Conservation (phyloP, 140 eudicot genomes). For the Bidens hawaiensis region DNA sequence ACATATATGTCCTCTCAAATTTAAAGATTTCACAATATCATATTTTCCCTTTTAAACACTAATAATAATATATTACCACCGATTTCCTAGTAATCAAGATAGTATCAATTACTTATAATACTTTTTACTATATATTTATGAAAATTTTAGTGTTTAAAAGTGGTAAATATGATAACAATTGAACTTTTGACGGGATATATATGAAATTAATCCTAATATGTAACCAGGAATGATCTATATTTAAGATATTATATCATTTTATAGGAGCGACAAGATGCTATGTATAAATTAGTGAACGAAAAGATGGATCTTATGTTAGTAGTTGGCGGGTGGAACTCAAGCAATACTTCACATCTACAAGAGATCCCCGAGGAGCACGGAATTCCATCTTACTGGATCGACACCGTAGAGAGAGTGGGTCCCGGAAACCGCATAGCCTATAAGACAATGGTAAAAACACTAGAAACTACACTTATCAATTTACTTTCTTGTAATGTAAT, state of each 20-base stretch:
- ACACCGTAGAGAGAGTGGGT: slow-evolving; percentile 75
- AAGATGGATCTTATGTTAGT: slow-evolving; percentile 77
- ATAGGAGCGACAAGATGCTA: slow-evolving; percentile 97
- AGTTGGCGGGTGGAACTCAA: slow-evolving; percentile 96
- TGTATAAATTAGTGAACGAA: slow-evolving; percentile 82
- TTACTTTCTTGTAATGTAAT: not conserved
- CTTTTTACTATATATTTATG: too few relatives aligned
- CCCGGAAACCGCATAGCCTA: slow-evolving; percentile 74
- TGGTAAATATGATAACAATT: not conserved
- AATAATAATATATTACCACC: not conserved
- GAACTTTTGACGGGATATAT: not conserved
- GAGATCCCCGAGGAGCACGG: slow-evolving; percentile 92
- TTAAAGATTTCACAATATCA: not conserved
- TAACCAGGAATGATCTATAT: not conserved
- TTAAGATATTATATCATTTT: not conserved
- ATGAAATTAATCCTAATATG: not conserved
- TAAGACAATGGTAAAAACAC: slow-evolving; percentile 54
- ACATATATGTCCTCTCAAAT: not conserved
- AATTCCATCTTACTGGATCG: slow-evolving; percentile 92
- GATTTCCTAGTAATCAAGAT: not conserved
- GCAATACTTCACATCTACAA: slow-evolving; percentile 94
- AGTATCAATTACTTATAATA: too few relatives aligned
- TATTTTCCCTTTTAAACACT: not conserved
- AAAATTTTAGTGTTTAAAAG: not conserved
- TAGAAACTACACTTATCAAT: not conserved